Percentiles rank a stretch among this genome's conserved stretches.
Evolutionary conservation across 2,329 filamentous ascomycete genomes (phyloP).

Genomic region (Huntiella omanensis): DNA sequence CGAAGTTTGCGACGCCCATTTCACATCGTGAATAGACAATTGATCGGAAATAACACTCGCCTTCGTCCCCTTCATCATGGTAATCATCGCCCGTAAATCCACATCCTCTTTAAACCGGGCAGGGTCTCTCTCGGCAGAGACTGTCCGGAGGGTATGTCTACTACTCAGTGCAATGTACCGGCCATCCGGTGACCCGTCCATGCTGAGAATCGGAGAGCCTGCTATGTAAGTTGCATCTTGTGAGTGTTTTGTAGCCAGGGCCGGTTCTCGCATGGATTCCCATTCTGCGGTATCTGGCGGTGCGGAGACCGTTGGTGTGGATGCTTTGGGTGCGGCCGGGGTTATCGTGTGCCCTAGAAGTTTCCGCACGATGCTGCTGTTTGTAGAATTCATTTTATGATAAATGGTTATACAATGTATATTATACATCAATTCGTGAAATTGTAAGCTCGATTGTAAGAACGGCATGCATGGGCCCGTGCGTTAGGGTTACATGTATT

Average conservation of each 20-base stretch:
- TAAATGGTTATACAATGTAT: no score
- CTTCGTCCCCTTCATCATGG: conserved; percentile 26
- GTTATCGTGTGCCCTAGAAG: conserved; percentile 32
- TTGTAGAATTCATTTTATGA: conserved; percentile 2
- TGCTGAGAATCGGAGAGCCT: conserved; percentile 33
- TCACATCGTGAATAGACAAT: conserved; percentile 44
- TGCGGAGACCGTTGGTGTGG: neutral
- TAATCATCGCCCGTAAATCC: conserved; percentile 38
- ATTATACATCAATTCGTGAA: no score
- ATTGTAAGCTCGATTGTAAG: no score
- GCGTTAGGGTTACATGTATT: no score
- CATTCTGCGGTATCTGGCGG: conserved; percentile 14
- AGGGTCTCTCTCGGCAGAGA: conserved; percentile 30
- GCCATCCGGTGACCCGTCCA: conserved; percentile 40
- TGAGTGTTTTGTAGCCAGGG: conserved; percentile 30
- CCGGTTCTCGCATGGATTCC: neutral
- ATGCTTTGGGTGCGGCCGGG: conserved; percentile 27
- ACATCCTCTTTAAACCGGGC: conserved; percentile 34
- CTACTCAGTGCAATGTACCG: conserved; percentile 37
- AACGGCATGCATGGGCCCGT: no score
- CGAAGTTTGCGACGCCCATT: conserved; percentile 34
- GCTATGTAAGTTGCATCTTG: conserved; percentile 36
- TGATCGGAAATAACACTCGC: conserved; percentile 27
- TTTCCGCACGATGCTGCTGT: conserved; percentile 40
- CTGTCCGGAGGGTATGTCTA: conserved; percentile 40